phyloP scores from a whole-genome alignment of 1,284 basidiomycete genomes.

The Meira nashicola region DNA sequence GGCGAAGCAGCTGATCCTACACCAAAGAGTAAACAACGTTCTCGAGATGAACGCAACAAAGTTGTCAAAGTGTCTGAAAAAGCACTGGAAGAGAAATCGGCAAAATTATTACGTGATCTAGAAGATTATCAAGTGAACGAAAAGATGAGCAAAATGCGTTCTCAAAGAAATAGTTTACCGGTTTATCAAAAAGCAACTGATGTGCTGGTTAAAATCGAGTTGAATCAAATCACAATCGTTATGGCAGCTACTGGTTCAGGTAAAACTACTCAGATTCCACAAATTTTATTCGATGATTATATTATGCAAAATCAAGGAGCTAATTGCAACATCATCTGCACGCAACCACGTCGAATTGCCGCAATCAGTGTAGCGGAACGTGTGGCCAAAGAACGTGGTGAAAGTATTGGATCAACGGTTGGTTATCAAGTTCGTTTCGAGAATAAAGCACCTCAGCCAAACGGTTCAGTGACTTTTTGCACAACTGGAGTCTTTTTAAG shows the following conservation, averaged over 20 bases:
- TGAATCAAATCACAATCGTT: slow-evolving; percentile 82
- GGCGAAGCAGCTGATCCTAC: slow-evolving; percentile 20
- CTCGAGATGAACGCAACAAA: slow-evolving; percentile 14
- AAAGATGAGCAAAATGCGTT: slow-evolving; percentile 65
- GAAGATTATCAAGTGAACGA: slow-evolving; percentile 66
- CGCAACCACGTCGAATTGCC: slow-evolving; percentile 85
- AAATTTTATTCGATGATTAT: slow-evolving; percentile 80
- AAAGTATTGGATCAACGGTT: slow-evolving; percentile 67
- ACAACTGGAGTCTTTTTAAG: slow-evolving; percentile 89
- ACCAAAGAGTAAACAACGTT: slow-evolving; percentile 23
- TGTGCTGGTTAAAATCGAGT: slow-evolving; percentile 61
- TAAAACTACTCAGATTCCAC: slow-evolving; percentile 92
- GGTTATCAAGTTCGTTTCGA: slow-evolving; percentile 95
- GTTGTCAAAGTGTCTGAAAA: slow-evolving; percentile 30
- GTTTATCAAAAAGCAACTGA: slow-evolving; percentile 56
- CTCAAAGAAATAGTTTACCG: slow-evolving; percentile 66
- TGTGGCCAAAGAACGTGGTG: slow-evolving; percentile 82
- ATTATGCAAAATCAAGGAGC: slow-evolving; percentile 75
- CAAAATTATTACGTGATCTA: slow-evolving; percentile 60
- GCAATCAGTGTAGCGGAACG: slow-evolving; percentile 89
- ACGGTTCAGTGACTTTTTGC: slow-evolving; percentile 84
- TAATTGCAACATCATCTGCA: slow-evolving; percentile 84
- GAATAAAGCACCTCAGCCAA: slow-evolving; percentile 68
- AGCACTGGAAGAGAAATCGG: slow-evolving; percentile 60
- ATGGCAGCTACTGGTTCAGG: slow-evolving; percentile 95